phyloP scores from a whole-genome alignment of 257 asterid genomes.

The Cinchona pubescens region DNA sequence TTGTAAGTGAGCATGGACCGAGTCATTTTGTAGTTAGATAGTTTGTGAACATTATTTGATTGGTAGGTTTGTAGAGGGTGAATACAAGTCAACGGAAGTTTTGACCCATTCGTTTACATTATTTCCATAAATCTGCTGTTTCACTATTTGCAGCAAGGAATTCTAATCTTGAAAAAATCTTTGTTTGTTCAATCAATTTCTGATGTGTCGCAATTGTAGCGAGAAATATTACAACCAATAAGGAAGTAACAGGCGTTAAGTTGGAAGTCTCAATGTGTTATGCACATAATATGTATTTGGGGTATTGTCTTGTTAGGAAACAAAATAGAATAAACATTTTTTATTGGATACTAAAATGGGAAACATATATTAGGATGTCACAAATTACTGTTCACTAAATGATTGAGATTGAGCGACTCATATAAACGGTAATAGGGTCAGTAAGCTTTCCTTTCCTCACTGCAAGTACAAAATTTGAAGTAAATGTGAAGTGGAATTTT shows the following conservation, averaged over 20 bases:
- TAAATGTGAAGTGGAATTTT: neutral
- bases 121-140: neutral
- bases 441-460: neutral
- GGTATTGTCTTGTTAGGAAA: neutral
- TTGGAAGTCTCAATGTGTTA: neutral
- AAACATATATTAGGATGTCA: too few species aligned
- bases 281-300: neutral
- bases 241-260: neutral
- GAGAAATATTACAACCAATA: neutral
- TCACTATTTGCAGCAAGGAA: neutral
- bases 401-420: neutral
- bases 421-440: neutral
- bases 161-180: neutral
- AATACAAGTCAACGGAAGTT: neutral
- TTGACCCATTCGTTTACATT: neutral
- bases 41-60: neutral
- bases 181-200: neutral
- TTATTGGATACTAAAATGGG: neutral
- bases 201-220: neutral
- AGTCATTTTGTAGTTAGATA: constrained; percentile 16
- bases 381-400: neutral
- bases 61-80: neutral
- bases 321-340: neutral
- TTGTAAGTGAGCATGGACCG: constrained; percentile 46
- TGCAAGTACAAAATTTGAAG: neutral